These are phyloP conservation scores for Aspergillus caelatus DNA, from an alignment of 2,329 filamentous ascomycete species.

Conservation along the genomic window DNA sequence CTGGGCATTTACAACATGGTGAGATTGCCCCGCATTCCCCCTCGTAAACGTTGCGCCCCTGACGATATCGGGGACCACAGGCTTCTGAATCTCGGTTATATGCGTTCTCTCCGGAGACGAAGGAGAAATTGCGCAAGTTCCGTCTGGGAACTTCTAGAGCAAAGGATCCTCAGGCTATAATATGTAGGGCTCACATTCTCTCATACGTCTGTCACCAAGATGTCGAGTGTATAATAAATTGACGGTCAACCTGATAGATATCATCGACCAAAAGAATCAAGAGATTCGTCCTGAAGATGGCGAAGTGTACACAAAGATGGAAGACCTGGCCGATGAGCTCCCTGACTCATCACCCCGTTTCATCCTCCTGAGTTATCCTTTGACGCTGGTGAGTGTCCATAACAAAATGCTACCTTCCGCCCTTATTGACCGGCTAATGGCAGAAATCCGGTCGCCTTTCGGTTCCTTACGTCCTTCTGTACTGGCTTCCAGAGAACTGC, in stretches of 20 bases:
- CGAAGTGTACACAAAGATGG: conserved; percentile 78
- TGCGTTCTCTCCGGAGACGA: conserved; percentile 88
- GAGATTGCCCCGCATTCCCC: conserved; percentile 21
- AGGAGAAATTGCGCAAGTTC: conserved; percentile 90
- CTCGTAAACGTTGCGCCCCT: background rate
- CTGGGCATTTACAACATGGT: conserved; percentile 19
- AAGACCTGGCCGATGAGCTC: conserved; percentile 82
- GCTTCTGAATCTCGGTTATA: conserved; percentile 83
- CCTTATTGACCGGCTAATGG: background rate
- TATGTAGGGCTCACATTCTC: conserved; percentile 68
- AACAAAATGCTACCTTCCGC: background rate
- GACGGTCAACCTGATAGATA: conserved; percentile 59
- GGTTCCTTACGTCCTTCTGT: conserved; percentile 91
- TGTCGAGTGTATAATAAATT: background rate
- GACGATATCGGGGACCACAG: background rate
- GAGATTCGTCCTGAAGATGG: conserved; percentile 86
- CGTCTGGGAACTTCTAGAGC: conserved; percentile 85
- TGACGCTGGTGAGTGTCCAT: conserved; percentile 69
- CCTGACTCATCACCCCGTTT: conserved; percentile 91
- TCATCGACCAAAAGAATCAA: conserved; percentile 86
- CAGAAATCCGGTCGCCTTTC: conserved; percentile 80
- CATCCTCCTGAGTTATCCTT: conserved; percentile 84
- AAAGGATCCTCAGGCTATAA: conserved; percentile 84
- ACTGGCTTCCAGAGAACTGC: conserved; percentile 91
- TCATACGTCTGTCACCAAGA: background rate